Evolutionary conservation across 768 basidiomycete genomes (phyloP).

Genomic region (Lactarius hengduanensis): DNA sequence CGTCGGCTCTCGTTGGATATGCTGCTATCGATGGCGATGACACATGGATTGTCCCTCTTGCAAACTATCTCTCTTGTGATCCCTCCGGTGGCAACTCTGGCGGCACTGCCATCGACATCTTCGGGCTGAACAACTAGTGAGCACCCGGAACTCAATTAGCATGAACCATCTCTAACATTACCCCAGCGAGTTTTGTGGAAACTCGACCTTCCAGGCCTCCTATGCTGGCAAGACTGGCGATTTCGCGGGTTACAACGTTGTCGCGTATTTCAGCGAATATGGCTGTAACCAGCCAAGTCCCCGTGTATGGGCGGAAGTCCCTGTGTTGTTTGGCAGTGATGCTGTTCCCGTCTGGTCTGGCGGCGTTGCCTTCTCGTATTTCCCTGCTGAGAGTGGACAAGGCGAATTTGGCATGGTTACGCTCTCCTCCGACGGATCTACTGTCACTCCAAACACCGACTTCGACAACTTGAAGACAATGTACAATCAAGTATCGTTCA

Average conservation of each 20-base stretch:
- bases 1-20: constrained; percentile 74
- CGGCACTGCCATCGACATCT: constrained; percentile 73
- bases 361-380: constrained; percentile 87
- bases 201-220: constrained; percentile 51
- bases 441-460: constrained; percentile 67
- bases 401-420: constrained; percentile 87
- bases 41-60: constrained; percentile 61
- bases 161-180: constrained; percentile 22
- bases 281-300: constrained; percentile 65
- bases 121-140: constrained; percentile 85
- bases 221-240: constrained; percentile 56
- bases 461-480: constrained; percentile 63
- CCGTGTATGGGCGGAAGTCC: constrained; percentile 79
- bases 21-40: constrained; percentile 75
- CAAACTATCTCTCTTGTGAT: constrained; percentile 81
- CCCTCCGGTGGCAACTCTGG: constrained; percentile 50
- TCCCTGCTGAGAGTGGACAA: constrained; percentile 69
- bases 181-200: constrained; percentile 79
- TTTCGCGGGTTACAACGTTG: constrained; percentile 67
- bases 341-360: constrained; percentile 86
- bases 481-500: constrained; percentile 55
- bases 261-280: constrained; percentile 89
- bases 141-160: constrained; percentile 33
- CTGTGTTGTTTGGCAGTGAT: constrained; percentile 63
- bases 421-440: constrained; percentile 60